Base-by-base conservation (phyloP, 2,329 filamentous ascomycete genomes). In the Sclerotinia glacialis region DNA sequence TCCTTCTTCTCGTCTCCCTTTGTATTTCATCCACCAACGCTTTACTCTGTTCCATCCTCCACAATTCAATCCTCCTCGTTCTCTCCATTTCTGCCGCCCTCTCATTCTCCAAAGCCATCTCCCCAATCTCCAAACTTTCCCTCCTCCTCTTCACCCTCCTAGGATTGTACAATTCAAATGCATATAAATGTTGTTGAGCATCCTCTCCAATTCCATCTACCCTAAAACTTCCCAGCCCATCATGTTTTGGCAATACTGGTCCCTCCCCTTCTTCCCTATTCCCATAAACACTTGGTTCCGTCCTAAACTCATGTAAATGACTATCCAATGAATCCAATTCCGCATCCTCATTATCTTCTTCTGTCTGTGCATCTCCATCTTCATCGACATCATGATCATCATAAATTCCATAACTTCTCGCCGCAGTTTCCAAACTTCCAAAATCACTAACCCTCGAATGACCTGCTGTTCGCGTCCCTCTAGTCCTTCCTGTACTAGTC, bases 291-390 rank as follows among this genome's bases (percentile, higher is more conserved):
- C 74, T 76, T 2, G 73, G 70, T 21, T 84, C 82, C 54, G 92
- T 87, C 62, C 92, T 87, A 75, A 97, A 97, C 53, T 93, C 93
- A 70, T 93, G 90, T 1, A 98, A 82, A 64, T 96, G 93, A 75
- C 94, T 93, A 76, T 98, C 94, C 50, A 98, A 83, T 76, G 93
- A 97, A 77, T 99, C 95, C 54, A 98, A 82, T 76, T 98, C 94
- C 34, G 84, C 87, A 69, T 92, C 89, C 40, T 91, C 90, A 49
- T 89, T 86, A 26, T 60, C 58, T 18, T 60, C 58, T 28, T 83
- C 82, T 11, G 58, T 60, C n/a, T 90, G 89, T 40, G 90, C 90
- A 54, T 82, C 63, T 23, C 54, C 63, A 59, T 65, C 63, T 21
- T 80, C 77, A 66, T 79, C 79, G 2, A 78, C 78, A 9, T 78